Percentiles rank a stretch among this genome's conserved stretches.
phyloP scores from a whole-genome alignment of 129 eudicot genomes.

The Helianthus annuus region HanXRQr2.0-SUNRISE NC_035433.2:43193669-43194168 shows the following conservation, averaged over 20 bases:
- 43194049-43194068: neutral
- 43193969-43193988: neutral
- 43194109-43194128: neutral
- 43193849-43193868: neutral
- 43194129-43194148: neutral
- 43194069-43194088: neutral
- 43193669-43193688: neutral
- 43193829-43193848: neutral
- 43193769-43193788: neutral
- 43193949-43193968: too few relatives aligned
- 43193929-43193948: too few relatives aligned
- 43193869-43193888: neutral
- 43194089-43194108: neutral
- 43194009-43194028: neutral
- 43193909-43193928: neutral
- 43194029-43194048: neutral
- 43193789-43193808: neutral
- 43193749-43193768: conserved; percentile 18
- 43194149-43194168: neutral
- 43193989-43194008: neutral
- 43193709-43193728: conserved; percentile 50
- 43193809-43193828: neutral
- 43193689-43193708: neutral
- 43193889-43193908: neutral
- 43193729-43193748: conserved; percentile 41